Evolutionary conservation across 2,329 filamentous ascomycete species (phyloP), one percentile per base, ranked within the genome.

Genomic region (Sordariomycetes sp.): DNA sequence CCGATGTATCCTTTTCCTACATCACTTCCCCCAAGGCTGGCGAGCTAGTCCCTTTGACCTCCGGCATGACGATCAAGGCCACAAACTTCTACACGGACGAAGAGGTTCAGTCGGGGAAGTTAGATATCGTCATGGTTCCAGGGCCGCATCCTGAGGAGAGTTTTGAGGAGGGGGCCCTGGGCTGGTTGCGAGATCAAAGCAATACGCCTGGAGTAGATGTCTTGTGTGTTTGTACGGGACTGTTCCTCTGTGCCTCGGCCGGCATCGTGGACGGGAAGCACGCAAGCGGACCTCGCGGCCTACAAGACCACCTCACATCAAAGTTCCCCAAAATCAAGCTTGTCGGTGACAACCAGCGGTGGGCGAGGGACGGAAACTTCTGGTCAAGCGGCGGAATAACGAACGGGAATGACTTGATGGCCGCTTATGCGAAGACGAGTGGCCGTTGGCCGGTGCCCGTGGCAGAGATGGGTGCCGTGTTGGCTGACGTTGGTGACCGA

Each of bases 341-440:
- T 38, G 55, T 64, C 8, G 70, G 69, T 3, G 53, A 67, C 3
- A 57, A 58, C 48, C 47, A 65, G 33, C 53, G 70, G 25, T 75
- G 70, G 70, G 51, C 62, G 24, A 56, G 60, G 36, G 69, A 74
- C 40, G 68, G 68, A 8, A 72, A 68, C 42, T 48, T 75, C 26
- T 75, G 71, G 70, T 66, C 62, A 18, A 66, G 67, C 42, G 70
- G 69, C 69, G 68, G 66, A 33, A 52, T 74, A 34, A 74, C 70
- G 10, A 73, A 73, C 39, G 69, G 69, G 21, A 72, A 73, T 42
- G 71, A 75, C 37, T 56, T 75, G 34, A 62, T 72, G 29, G 63
- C 64, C 14, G 68, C 68, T 3, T 75, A 73, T 45, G 60, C 61
- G 8, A 59, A 65, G 23, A 50, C 58, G 6, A 56, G 55, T 28